Evolutionary conservation across 306 rosid species (phyloP).

Genomic region (Cucurbita maxima): DNA sequence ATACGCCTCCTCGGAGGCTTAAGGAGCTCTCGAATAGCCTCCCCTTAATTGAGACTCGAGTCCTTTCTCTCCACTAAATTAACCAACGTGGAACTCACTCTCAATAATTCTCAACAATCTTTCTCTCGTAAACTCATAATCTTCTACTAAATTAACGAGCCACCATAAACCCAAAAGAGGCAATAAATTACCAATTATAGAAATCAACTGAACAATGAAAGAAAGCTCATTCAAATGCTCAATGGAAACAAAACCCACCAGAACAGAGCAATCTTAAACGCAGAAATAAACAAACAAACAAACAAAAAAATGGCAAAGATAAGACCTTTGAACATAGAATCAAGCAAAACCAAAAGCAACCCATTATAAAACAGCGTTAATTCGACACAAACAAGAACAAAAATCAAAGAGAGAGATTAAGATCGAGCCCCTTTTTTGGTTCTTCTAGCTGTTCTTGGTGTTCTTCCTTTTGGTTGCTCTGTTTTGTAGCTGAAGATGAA

Average conservation of each 20-base stretch:
- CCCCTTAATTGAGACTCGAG: too few species aligned
- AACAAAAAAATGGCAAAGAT: neutral
- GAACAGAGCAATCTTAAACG: neutral
- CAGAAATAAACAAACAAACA: neutral
- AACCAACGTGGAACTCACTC: too few species aligned
- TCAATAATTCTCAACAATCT: too few species aligned
- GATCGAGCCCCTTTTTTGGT: constrained; percentile 2
- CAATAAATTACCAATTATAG: too few species aligned
- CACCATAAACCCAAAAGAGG: too few species aligned
- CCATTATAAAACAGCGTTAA: neutral
- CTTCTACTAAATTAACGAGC: too few species aligned
- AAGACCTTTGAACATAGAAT: neutral
- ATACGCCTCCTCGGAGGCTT: too few species aligned
- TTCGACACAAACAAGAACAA: neutral
- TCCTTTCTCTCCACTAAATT: too few species aligned
- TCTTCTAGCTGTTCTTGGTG: neutral
- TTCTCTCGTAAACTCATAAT: too few species aligned
- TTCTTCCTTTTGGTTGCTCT: neutral
- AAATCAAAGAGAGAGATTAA: neutral
- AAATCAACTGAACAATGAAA: neutral
- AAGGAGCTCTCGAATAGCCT: too few species aligned
- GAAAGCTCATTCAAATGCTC: neutral
- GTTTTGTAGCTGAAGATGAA: neutral
- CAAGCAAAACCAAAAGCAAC: neutral
- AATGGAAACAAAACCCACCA: neutral